Base-by-base conservation (phyloP, 495 filamentous ascomycete species). In the Aspergillus carlsbadensis region DNA sequence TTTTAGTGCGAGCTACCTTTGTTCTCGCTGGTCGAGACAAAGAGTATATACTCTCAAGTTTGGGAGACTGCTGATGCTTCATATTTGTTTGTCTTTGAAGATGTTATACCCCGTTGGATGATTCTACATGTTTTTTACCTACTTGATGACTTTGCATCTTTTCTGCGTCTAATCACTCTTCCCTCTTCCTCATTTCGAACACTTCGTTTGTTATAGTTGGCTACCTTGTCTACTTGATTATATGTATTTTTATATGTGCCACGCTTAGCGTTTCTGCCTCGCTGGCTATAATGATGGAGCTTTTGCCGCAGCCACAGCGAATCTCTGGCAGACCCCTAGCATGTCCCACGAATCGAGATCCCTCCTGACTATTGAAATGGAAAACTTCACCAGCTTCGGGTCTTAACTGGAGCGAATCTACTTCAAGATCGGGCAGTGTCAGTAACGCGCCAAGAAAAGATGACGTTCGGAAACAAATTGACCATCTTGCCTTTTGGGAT, bases 61-160 rank as follows among this genome's bases (percentile, higher is more conserved):
- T n/a, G n/a, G 33, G 21, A 45, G 17, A 15, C 43, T 33, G 15
- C 21, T 33, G 11, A 43, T 54, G 44, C 34, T 39, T 33, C 48
- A 40, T 50, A n/a, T 61, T 57, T 42, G 4, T 54, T 56, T 54
- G 20, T 57, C 50, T 29, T 57, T 44, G 49, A 46, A 29, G 43
- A 29, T 42, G 51, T 50, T 58, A 62, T 62, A 62, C 56, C 60
- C 60, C 40, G 55, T 58, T 57, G 47, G 29, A 62, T 46, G 60
- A 58, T 47, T 56, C 37, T 56, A 53, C 47, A 26, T 53, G 46
- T 47, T 44, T 52, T 60, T 36, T 39, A 22, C 44, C 36, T 31
- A 41, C 22, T 35, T 54, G 35, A 36, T 44, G 51, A 46, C 33
- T 46, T 37, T 22, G 11, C 8, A 15, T 51, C 22, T 40, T 52